Conservation (phyloP, 2,329 filamentous ascomycete species). For the Zymoseptoria brevis region DNA sequence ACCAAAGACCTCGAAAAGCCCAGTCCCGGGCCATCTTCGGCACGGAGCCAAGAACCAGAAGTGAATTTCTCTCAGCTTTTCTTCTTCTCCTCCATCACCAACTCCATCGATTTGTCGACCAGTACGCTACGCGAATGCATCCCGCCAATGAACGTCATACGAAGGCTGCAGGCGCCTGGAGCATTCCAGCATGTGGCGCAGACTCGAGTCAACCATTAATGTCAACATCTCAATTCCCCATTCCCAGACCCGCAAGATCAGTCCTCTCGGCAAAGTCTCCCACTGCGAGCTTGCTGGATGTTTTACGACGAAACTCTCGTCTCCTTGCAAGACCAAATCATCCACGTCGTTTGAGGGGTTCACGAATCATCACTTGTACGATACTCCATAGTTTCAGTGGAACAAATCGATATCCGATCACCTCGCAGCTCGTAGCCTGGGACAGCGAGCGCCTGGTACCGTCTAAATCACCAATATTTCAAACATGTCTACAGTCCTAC, state of each 20-base stretch:
- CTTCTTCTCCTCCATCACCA: neutral
- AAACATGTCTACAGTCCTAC: slow-evolving; percentile 7
- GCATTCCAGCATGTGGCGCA: neutral
- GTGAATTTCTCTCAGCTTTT: neutral
- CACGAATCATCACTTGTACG: slow-evolving; percentile 23
- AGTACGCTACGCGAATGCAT: neutral
- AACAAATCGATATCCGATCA: slow-evolving; percentile 8
- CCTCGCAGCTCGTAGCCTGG: no score
- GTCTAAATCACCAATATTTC: neutral
- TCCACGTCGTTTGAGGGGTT: slow-evolving; percentile 27
- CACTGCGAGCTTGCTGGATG: slow-evolving; percentile 20
- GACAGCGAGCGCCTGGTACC: no score
- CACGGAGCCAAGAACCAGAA: neutral
- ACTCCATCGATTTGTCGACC: neutral
- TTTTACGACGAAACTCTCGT: slow-evolving; percentile 13
- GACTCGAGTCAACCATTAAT: neutral
- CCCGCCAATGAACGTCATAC: neutral
- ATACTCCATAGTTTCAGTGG: slow-evolving; percentile 26
- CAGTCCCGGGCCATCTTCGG: neutral
- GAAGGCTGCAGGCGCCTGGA: neutral
- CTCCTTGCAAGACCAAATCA: slow-evolving; percentile 24
- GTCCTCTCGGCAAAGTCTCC: slow-evolving; percentile 28
- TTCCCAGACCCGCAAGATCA: slow-evolving; percentile 24
- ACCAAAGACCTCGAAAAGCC: no score
- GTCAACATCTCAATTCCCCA: neutral